Evolutionary conservation across 2,329 filamentous ascomycete genomes (phyloP).

Genomic region (Fusarium miscanthi): DNA sequence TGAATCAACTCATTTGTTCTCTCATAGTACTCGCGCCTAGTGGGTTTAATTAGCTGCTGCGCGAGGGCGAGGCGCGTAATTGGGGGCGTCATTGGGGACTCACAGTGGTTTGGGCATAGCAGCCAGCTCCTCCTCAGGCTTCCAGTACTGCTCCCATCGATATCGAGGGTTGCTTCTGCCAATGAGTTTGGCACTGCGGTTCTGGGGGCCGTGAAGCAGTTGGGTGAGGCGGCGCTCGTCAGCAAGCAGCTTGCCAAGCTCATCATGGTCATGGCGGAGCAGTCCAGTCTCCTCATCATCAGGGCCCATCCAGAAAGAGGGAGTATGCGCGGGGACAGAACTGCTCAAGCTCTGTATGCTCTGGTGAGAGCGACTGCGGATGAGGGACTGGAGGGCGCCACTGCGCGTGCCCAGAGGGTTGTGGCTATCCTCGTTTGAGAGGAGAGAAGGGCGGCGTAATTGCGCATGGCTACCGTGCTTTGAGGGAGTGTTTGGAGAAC

Average conservation of each 20-base stretch:
- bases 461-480: slow-evolving; percentile 36
- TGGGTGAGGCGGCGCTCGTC: slow-evolving; percentile 70
- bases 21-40: slow-evolving; percentile 84
- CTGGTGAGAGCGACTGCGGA: slow-evolving; percentile 53
- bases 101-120: slow-evolving; percentile 77
- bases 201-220: slow-evolving; percentile 74
- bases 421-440: slow-evolving; percentile 49
- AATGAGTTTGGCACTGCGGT: slow-evolving; percentile 87
- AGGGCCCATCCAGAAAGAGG: slow-evolving; percentile 40
- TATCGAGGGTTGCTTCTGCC: slow-evolving; percentile 89
- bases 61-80: not conserved
- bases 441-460: slow-evolving; percentile 48
- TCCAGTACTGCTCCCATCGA: slow-evolving; percentile 89
- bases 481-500: slow-evolving; percentile 46
- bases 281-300: slow-evolving; percentile 50
- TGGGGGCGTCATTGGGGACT: slow-evolving; percentile 34
- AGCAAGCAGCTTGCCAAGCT: slow-evolving; percentile 56
- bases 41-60: slow-evolving; percentile 7
- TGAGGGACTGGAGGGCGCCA: slow-evolving; percentile 53
- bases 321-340: slow-evolving; percentile 36
- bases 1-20: slow-evolving; percentile 88
- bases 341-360: slow-evolving; percentile 47
- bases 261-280: slow-evolving; percentile 54
- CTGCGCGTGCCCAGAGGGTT: slow-evolving; percentile 52
- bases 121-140: slow-evolving; percentile 78